A percentile compares a stretch with the other conserved stretches of the same genome.
Conservation (phyloP, 164 flowering plant species). For the Piper longum region DNA sequence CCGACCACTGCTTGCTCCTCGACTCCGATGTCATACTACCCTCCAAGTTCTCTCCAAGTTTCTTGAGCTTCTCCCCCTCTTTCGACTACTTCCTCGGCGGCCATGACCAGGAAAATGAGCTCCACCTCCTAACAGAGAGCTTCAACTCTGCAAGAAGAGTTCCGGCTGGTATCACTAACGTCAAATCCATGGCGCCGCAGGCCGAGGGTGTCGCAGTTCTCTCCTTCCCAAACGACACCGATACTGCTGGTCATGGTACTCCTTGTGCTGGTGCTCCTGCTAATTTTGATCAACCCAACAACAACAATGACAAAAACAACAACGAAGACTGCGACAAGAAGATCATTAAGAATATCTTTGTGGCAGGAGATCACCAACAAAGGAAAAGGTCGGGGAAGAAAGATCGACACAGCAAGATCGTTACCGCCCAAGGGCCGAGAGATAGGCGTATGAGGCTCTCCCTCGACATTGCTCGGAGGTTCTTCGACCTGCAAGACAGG, state of each 20-base stretch:
- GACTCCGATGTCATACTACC: constrained; percentile 8
- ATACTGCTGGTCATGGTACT: background rate
- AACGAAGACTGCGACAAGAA: background rate
- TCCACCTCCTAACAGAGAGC: background rate
- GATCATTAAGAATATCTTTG: background rate
- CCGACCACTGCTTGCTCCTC: constrained; percentile 9
- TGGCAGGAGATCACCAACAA: background rate
- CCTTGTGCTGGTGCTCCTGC: constrained; percentile 1
- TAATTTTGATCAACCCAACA: background rate
- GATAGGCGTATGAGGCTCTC: constrained; percentile 76
- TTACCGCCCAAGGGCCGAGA: constrained; percentile 50
- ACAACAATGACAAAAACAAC: background rate
- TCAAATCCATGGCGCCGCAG: background rate
- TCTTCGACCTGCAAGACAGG: constrained; percentile 59
- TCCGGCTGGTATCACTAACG: background rate
- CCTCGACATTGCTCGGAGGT: constrained; percentile 45
- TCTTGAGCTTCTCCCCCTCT: constrained; percentile 8
- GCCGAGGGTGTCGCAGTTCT: background rate
- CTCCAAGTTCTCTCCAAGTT: constrained; percentile 7
- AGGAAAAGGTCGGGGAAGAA: constrained; percentile 22
- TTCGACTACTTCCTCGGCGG: background rate
- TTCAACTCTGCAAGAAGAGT: background rate
- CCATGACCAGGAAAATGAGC: constrained; percentile 2
- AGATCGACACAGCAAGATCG: constrained; percentile 74
- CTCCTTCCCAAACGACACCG: background rate